Evolutionary conservation across 2,329 filamentous ascomycete genomes (phyloP), one percentile per base, ranked within the genome.

Genomic region (Trichophyton verrucosum): DNA sequence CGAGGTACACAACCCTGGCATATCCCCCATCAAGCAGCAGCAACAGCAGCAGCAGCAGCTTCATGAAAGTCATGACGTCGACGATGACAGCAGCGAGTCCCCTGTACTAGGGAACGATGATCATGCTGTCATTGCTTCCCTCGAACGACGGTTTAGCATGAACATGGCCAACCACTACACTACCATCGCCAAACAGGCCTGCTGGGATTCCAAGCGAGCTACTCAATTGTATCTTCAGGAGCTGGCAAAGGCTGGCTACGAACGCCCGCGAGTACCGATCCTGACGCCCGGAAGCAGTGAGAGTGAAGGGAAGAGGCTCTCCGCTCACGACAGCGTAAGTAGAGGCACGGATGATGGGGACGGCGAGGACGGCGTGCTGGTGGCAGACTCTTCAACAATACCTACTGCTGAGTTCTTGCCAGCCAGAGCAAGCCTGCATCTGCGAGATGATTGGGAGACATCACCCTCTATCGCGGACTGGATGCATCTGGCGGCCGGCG

Each of bases 181-280:
- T 13, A 77, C 78, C 58, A 69, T 83, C 59, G 79, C 78, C n/a
- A 77, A 78, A 64, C 75, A 80, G 62, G 77, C 77, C 6, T 75
- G 77, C 38, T 83, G 80, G 77, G 78, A 80, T 58, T 78, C 80
- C 1, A 80, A 78, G 61, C 78, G 79, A 61, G 78, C 80, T 2
- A 80, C 78, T 2, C 78, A 81, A 62, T 74, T 81, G n/a, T 83
- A 81, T 67, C 69, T 83, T 3, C 76, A 81, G 61, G 74, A 80
- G 62, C 67, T 80, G 62, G 71, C 74, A 15, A 70, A 70, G 42
- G 72, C 71, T 13, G 67, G 68, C 49, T 66, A 67, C 11, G 67
- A 69, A 15, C 66, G 63, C 22, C 59, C 65, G 63, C 61, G 67
- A 61, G 40, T 64, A 20, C 60, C 63, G n/a, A 57, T 57, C 24